Base-by-base conservation (phyloP, 192 early-diverging fungal species). In the Geranomyces michiganensis region DNA sequence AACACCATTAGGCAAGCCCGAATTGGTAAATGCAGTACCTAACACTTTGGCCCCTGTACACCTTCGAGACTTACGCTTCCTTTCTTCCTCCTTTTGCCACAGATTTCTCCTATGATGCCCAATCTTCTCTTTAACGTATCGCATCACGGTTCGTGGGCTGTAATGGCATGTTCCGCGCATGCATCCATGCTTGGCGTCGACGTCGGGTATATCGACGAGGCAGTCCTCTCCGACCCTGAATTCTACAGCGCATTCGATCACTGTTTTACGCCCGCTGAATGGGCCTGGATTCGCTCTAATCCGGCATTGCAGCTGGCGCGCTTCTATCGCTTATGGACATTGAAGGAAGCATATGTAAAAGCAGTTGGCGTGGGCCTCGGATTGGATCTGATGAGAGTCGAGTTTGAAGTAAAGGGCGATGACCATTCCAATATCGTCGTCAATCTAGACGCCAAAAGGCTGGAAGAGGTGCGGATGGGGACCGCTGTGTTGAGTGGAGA, bases 91-190 rank as follows among this genome's bases (percentile, higher is more conserved):
- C 1, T 31, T 45, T 17, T 43, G 9, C 13, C 58, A 36, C 24
- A 73, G 64, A 22, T 36, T 43, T 49, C 45, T 17, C 65, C 65
- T 15, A 7, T 27, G 15, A 26, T 19, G 2, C 41, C 53, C 5
- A 19, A 43, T 43, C 30, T 80, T 17, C 68, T 61, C 22, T 87
- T 86, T 65, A 88, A 86, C 66, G 70, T 84, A 29, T 86, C 86
- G 2, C 81, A 88, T 75, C 82, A 88, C 68, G 86, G 84, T 1
- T 79, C 83, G 53, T 88, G 83, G 82, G 84, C 85, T 21, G 79
- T 86, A 19, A 67, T 84, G 4, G 82, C 77, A 22, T 78, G 81
- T 12, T 55, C 67, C 32, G 64, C 43, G 27, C 46, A 66, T 62
- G 44, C 31, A 17, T 3, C 62, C 33, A 27, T 72, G 59, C 58